Evolutionary conservation across 2,329 filamentous ascomycete genomes (phyloP).

Genomic region (Cladosporium cucumerinum): DNA sequence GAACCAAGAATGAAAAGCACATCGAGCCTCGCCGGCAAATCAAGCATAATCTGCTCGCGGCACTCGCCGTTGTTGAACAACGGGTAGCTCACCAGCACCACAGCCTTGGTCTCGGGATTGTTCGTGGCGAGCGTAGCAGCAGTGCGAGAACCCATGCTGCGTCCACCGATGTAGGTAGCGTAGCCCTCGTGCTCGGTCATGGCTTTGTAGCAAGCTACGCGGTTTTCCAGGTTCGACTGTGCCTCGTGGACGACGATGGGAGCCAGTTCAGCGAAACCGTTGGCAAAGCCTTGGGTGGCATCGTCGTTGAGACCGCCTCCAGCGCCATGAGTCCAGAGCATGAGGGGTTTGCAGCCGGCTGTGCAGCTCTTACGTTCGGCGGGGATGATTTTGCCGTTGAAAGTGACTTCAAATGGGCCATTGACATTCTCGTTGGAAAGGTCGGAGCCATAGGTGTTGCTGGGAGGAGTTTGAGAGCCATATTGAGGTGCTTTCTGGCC

Average conservation of each 20-base stretch:
- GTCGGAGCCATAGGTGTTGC: background rate
- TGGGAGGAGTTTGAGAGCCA: background rate
- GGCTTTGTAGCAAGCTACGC: conserved; percentile 38
- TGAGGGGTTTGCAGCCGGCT: conserved; percentile 8
- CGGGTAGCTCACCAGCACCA: conserved; percentile 43
- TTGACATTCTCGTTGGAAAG: conserved; percentile 3
- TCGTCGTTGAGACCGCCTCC: conserved; percentile 41
- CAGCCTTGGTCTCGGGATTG: conserved; percentile 18
- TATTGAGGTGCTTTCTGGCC: background rate
- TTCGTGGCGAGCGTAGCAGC: conserved; percentile 39
- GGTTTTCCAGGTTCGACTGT: conserved; percentile 39
- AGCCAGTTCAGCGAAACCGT: conserved; percentile 32
- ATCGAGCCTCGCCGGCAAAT: conserved; percentile 29
- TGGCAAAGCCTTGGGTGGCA: conserved; percentile 40
- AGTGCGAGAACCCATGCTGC: conserved; percentile 46
- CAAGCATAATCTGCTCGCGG: conserved; percentile 39
- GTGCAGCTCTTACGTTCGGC: conserved; percentile 16
- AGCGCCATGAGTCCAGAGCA: conserved; percentile 47
- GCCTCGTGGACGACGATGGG: conserved; percentile 40
- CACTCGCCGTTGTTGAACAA: conserved; percentile 33
- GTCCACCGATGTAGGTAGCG: conserved; percentile 35
- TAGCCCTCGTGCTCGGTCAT: conserved; percentile 31
- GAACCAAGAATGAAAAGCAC: conserved; percentile 42
- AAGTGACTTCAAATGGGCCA: conserved; percentile 10
- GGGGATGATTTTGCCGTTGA: conserved; percentile 18